phyloP scores from a whole-genome alignment of 805 yeast genomes.

The Saccharomycopsis malanga region DNA sequence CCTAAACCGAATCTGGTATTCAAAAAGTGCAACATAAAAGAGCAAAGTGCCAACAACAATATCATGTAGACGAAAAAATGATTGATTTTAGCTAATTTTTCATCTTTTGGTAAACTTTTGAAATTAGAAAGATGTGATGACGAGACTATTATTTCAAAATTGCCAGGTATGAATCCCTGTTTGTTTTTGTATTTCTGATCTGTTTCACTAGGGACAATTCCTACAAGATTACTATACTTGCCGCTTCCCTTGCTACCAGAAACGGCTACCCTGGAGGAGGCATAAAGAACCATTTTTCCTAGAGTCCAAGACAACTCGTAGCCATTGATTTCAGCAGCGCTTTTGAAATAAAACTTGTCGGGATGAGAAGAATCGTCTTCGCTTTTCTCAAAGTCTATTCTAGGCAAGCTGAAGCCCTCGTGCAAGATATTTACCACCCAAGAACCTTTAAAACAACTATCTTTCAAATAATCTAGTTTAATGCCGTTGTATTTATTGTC shows the following conservation, averaged over 20 bases:
- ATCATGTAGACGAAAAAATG: constrained; percentile 8
- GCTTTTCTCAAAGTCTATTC: constrained; percentile 47
- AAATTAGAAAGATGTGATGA: neutral
- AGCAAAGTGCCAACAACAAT: neutral
- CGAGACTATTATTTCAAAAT: constrained; percentile 9
- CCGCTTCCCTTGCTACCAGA: neutral
- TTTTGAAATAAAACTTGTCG: constrained; percentile 61
- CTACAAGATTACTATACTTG: constrained; percentile 9
- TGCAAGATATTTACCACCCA: constrained; percentile 89
- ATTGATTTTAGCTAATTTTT: constrained; percentile 14
- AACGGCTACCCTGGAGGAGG: constrained; percentile 53
- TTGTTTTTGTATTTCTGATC: constrained; percentile 8
- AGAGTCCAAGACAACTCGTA: constrained; percentile 92
- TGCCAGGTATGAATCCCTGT: constrained; percentile 14
- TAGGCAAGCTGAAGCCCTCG: constrained; percentile 87
- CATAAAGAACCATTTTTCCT: constrained; percentile 79
- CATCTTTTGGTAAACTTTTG: constrained; percentile 7
- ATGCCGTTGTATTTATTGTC: constrained; percentile 53
- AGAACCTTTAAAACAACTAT: constrained; percentile 89
- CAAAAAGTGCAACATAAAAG: constrained; percentile 5
- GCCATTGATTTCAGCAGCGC: constrained; percentile 74
- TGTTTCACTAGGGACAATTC: constrained; percentile 18
- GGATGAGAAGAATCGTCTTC: constrained; percentile 26
- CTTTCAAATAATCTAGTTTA: constrained; percentile 48
- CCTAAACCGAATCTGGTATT: constrained; percentile 8